Percentiles rank a stretch among this genome's conserved stretches.
Conservation (phyloP, 208 protist species). For the Trypanosoma boissoni region DNA sequence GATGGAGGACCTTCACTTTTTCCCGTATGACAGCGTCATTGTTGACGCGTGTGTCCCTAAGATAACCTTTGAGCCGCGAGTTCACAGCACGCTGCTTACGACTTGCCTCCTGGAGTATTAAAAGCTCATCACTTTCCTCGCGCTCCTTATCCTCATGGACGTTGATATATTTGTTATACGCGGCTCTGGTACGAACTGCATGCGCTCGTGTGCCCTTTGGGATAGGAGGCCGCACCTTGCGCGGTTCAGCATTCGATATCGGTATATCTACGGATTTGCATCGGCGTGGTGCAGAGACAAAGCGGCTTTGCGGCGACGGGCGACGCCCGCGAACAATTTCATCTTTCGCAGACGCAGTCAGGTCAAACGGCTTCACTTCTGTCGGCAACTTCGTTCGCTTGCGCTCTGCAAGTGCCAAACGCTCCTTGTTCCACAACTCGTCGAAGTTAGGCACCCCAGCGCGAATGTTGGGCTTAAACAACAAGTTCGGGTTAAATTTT, state of each 20-base stretch:
- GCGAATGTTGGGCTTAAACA: slow-evolving; percentile 72
- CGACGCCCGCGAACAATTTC: slow-evolving; percentile 18
- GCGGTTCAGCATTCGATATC: too few relatives aligned
- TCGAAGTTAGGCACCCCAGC: slow-evolving; percentile 80
- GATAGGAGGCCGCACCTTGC: not conserved
- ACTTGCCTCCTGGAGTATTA: slow-evolving; percentile 16
- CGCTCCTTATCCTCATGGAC: slow-evolving; percentile 25
- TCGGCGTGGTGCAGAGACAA: slow-evolving; percentile 9
- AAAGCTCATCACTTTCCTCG: slow-evolving; percentile 28
- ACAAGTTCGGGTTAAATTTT: slow-evolving; percentile 54
- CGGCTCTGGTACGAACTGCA: slow-evolving; percentile 67
- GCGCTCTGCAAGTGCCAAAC: slow-evolving; percentile 36
- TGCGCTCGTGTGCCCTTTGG: slow-evolving; percentile 75
- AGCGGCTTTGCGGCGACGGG: slow-evolving; percentile 8
- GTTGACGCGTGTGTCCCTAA: slow-evolving; percentile 38
- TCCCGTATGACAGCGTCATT: slow-evolving; percentile 48
- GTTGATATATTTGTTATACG: slow-evolving; percentile 61
- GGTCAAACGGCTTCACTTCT: slow-evolving; percentile 46
- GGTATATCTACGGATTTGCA: not conserved
- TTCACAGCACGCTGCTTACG: slow-evolving; percentile 48
- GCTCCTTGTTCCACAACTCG: slow-evolving; percentile 61
- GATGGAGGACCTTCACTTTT: slow-evolving; percentile 63
- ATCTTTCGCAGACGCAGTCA: slow-evolving; percentile 40
- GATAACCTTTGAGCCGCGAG: slow-evolving; percentile 58
- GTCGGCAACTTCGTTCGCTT: slow-evolving; percentile 44